These are phyloP conservation scores for Microbotryomycetes sp. DNA, from an alignment of 1,284 basidiomycete genomes.

Conservation along the genomic window DNA sequence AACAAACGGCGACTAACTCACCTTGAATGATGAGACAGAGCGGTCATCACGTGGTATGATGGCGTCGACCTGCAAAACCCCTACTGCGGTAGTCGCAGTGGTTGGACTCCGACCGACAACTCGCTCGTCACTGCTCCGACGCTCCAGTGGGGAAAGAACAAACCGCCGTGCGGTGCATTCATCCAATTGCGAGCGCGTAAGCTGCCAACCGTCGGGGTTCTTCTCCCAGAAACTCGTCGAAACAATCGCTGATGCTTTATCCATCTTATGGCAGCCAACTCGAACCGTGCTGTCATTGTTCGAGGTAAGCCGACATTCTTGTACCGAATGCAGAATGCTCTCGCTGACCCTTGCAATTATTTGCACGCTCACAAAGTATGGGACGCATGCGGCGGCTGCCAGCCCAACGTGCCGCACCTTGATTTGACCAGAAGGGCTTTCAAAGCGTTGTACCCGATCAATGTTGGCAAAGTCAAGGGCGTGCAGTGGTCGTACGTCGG, in stretches of 20 bases:
- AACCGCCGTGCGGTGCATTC: conserved; percentile 26
- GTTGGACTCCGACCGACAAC: conserved; percentile 35
- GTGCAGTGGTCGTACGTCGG: background rate
- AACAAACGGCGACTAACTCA: too few relatives aligned
- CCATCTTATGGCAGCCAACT: background rate
- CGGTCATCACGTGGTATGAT: conserved; percentile 1
- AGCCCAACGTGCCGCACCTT: conserved; percentile 28
- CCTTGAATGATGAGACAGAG: too few relatives aligned
- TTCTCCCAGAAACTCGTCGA: too few relatives aligned
- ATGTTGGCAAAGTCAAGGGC: conserved; percentile 24
- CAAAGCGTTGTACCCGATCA: conserved; percentile 27
- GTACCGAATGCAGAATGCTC: too few relatives aligned
- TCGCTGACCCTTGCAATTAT: too few relatives aligned
- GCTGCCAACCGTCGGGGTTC: background rate
- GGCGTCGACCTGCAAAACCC: conserved; percentile 31
- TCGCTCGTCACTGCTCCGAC: conserved; percentile 35
- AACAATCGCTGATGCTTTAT: background rate
- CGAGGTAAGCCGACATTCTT: too few relatives aligned
- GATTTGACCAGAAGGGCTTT: conserved; percentile 34
- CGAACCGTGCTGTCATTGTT: conserved; percentile 25
- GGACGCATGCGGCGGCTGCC: conserved; percentile 35
- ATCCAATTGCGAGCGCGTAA: conserved; percentile 9
- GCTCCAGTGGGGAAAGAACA: conserved; percentile 23
- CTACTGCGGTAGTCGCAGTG: conserved; percentile 30
- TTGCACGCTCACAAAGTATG: too few relatives aligned